Evolutionary conservation across 2,329 filamentous ascomycete genomes (phyloP).

Genomic region (Mariannaea sp.): DNA sequence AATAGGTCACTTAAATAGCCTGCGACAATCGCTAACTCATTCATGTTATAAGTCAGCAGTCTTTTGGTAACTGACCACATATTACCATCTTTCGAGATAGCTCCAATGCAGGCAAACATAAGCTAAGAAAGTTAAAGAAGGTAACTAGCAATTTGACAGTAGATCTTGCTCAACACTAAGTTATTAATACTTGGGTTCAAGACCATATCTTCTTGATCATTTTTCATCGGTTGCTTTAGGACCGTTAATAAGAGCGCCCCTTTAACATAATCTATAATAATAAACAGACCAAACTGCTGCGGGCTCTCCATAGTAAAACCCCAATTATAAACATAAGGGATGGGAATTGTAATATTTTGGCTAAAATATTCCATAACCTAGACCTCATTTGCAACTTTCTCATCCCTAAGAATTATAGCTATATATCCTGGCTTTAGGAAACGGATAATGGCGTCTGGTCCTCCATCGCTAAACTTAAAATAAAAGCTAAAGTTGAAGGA

Average conservation of each 20-base stretch:
- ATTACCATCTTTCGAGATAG: conserved; percentile 38
- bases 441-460: conserved; percentile 34
- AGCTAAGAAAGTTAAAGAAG: conserved; percentile 40
- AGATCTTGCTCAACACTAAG: conserved; percentile 27
- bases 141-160: conserved; percentile 34
- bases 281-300: conserved; percentile 40
- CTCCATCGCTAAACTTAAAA: conserved; percentile 29
- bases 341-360: conserved; percentile 39
- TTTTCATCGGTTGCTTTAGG: conserved; percentile 33
- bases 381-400: conserved; percentile 43
- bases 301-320: conserved; percentile 39
- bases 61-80: conserved; percentile 41
- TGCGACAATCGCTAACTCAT: conserved; percentile 42
- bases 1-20: conserved; percentile 39
- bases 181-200: conserved; percentile 31
- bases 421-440: conserved; percentile 36
- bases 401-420: conserved; percentile 29
- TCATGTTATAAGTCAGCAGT: conserved; percentile 49
- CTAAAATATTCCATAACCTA: conserved; percentile 36
- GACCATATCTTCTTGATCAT: conserved; percentile 32
- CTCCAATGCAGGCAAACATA: conserved; percentile 40
- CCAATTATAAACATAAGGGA: conserved; percentile 37
- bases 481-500: conserved; percentile 40
- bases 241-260: conserved; percentile 31
- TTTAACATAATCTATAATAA: conserved; percentile 41